Evolutionary conservation across 208 protist genomes (phyloP).

Genomic region (Leishmania tarentolae): DNA sequence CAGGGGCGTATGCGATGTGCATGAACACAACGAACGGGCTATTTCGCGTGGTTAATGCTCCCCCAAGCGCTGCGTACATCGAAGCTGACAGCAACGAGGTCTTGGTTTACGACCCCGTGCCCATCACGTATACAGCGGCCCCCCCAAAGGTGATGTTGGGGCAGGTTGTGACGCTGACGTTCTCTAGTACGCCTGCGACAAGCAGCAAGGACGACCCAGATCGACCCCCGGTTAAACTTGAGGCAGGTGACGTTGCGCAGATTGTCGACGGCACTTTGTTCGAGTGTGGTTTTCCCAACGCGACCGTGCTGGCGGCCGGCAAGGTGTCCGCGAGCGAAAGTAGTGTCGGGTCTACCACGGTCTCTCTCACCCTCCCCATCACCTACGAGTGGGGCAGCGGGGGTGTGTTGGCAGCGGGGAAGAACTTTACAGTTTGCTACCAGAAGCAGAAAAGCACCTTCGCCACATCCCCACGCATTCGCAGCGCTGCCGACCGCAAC

Average conservation of each 20-base stretch:
- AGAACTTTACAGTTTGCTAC: slow-evolving; percentile 79
- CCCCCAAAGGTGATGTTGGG: slow-evolving; percentile 53
- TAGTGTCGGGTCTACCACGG: slow-evolving; percentile 13
- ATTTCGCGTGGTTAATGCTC: slow-evolving; percentile 54
- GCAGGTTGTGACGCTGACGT: slow-evolving; percentile 63
- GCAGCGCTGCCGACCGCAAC: slow-evolving; percentile 55
- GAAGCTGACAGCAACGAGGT: not conserved
- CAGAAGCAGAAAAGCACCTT: slow-evolving; percentile 53
- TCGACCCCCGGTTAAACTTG: slow-evolving; percentile 15
- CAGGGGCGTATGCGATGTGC: slow-evolving; percentile 72
- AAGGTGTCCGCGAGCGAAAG: slow-evolving; percentile 26
- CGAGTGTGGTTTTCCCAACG: slow-evolving; percentile 81
- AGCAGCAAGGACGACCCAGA: slow-evolving; percentile 1
- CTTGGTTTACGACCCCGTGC: slow-evolving; percentile 40
- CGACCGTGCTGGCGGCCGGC: slow-evolving; percentile 50
- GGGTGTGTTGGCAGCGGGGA: slow-evolving; percentile 1
- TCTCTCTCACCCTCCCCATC: slow-evolving; percentile 20
- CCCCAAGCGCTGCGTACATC: slow-evolving; percentile 20
- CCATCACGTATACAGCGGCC: slow-evolving; percentile 38
- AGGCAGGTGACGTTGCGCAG: slow-evolving; percentile 49
- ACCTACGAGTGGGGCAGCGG: slow-evolving; percentile 9
- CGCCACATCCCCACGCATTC: slow-evolving; percentile 62
- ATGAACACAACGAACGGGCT: slow-evolving; percentile 52
- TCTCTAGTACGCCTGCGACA: slow-evolving; percentile 21
- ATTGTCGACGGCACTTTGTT: slow-evolving; percentile 78